A percentile compares a stretch with the other conserved stretches of the same genome.
These are phyloP conservation scores for Exsudoporus frostii DNA, from an alignment of 768 basidiomycete species.

Conservation along the genomic window DNA sequence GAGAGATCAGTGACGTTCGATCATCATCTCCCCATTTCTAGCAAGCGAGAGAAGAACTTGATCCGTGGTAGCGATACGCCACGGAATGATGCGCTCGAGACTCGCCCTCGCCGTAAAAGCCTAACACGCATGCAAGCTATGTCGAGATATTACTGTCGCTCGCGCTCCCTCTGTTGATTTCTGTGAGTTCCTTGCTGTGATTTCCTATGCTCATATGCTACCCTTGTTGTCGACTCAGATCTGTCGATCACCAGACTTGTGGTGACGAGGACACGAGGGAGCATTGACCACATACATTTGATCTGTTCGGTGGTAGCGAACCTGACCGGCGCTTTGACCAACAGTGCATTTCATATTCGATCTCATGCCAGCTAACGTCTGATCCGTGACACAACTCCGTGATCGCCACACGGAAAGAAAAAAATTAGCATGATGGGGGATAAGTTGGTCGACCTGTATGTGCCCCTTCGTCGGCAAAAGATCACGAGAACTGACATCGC, in stretches of 20 bases:
- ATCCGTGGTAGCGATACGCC: slow-evolving; percentile 11
- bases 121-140: neutral
- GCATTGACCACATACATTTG: neutral
- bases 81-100: slow-evolving; percentile 6
- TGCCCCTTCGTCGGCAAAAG: neutral
- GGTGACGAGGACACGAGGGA: no score
- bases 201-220: neutral
- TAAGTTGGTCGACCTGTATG: neutral
- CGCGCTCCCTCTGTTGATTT: neutral
- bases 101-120: neutral
- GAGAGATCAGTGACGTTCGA: neutral
- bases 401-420: neutral
- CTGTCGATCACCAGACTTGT: neutral
- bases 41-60: slow-evolving; percentile 14
- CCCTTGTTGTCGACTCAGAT: neutral
- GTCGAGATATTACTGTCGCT: neutral
- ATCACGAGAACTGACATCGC: no score
- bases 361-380: neutral
- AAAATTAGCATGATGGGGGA: neutral
- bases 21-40: neutral
- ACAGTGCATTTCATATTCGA: neutral
- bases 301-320: neutral
- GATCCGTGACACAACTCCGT: neutral
- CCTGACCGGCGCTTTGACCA: neutral
- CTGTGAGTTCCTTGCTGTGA: neutral